Conservation (phyloP, 371 early-diverging fungal species). For the Mucor racemosus region DNA sequence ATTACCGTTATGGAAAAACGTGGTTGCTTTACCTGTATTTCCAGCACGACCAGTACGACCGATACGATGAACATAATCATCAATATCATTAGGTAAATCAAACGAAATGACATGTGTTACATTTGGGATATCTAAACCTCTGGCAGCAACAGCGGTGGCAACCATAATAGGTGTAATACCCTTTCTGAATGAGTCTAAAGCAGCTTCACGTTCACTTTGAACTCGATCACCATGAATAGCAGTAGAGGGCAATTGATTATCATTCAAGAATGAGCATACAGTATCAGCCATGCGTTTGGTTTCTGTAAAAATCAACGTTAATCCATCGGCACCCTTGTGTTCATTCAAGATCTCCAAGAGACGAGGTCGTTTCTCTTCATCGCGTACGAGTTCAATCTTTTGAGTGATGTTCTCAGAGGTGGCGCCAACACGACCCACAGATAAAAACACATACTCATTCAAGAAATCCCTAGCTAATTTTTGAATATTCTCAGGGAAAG, state of each 20-base stretch:
- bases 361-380: constrained; percentile 78
- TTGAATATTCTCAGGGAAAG: constrained; percentile 96
- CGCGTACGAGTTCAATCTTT: constrained; percentile 71
- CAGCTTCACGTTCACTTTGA: constrained; percentile 96
- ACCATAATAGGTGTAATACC: constrained; percentile 93
- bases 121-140: constrained; percentile 96
- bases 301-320: constrained; percentile 97
- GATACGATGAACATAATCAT: constrained; percentile 98
- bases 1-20: constrained; percentile 96
- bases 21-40: constrained; percentile 92
- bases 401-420: constrained; percentile 98
- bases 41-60: constrained; percentile 97
- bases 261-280: constrained; percentile 74
- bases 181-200: constrained; percentile 87
- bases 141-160: constrained; percentile 99
- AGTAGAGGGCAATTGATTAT: constrained; percentile 80
- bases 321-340: constrained; percentile 55
- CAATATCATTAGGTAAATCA: constrained; percentile 93
- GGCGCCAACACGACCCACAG: constrained; percentile 95
- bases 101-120: constrained; percentile 93
- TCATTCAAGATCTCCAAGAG: constrained; percentile 80
- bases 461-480: constrained; percentile 93
- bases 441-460: constrained; percentile 90
- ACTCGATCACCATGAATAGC: constrained; percentile 97
- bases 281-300: constrained; percentile 98